A percentile compares a stretch with the other conserved stretches of the same genome.
Conservation (phyloP, 2,329 filamentous ascomycete genomes). For the Colletotrichum trifolii region DNA sequence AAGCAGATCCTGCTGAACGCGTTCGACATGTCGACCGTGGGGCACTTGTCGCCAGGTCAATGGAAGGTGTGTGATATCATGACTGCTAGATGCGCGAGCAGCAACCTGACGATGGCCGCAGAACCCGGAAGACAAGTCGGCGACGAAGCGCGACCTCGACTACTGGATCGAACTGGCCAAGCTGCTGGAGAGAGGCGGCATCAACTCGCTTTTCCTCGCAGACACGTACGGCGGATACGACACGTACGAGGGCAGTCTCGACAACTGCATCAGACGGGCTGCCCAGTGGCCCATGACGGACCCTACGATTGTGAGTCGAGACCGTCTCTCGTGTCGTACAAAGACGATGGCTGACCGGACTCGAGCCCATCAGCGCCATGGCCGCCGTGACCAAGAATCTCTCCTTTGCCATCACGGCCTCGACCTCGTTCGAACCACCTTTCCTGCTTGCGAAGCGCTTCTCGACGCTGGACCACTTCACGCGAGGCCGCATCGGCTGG, state of each 20-base stretch:
- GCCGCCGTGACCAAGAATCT: slow-evolving; percentile 74
- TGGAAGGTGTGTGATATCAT: slow-evolving; percentile 65
- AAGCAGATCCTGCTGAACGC: slow-evolving; percentile 68
- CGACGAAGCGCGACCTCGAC: slow-evolving; percentile 67
- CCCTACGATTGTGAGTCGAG: slow-evolving; percentile 65
- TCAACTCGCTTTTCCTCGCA: slow-evolving; percentile 74
- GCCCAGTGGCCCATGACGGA: slow-evolving; percentile 75
- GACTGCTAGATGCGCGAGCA: neutral
- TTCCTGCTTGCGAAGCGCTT: slow-evolving; percentile 72
- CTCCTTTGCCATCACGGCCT: slow-evolving; percentile 71
- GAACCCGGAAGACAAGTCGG: slow-evolving; percentile 70
- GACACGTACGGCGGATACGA: slow-evolving; percentile 75
- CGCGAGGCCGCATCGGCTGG: slow-evolving; percentile 70
- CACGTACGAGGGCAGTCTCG: slow-evolving; percentile 68
- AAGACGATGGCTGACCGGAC: neutral
- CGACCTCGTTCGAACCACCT: slow-evolving; percentile 71
- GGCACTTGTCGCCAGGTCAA: slow-evolving; percentile 73
- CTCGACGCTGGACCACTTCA: slow-evolving; percentile 71
- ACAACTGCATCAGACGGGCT: slow-evolving; percentile 70
- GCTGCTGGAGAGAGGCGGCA: slow-evolving; percentile 68
- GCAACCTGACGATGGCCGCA: slow-evolving; percentile 42
- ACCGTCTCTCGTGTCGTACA: neutral
- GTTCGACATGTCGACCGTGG: slow-evolving; percentile 69
- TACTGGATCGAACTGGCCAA: slow-evolving; percentile 75
- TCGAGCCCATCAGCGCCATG: slow-evolving; percentile 71